Base-by-base conservation (phyloP, 257 asterid species). In the Euphrasia confusa region DNA sequence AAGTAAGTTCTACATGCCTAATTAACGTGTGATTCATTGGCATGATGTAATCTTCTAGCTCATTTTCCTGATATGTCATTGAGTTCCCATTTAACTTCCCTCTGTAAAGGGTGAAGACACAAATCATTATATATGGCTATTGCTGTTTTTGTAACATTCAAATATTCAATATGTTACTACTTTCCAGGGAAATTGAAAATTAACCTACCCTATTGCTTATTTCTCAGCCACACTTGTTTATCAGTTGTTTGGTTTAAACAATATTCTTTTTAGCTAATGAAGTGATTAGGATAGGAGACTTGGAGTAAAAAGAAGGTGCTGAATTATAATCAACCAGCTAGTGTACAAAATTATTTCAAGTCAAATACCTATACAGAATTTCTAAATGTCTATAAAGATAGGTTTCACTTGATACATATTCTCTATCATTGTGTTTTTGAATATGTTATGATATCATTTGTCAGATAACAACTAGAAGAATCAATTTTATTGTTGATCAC, bases 381-480 rank as follows among this genome's bases (percentile, higher is more conserved):
- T 73, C 63, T 53, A 40, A 39, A 72, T 71, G 61, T 65, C 21
- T 50, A 56, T 42, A 54, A 64, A 69, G 45, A 63, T 69, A 47
- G 55, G 59, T 60, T 63, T 58, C 70, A 24, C 60, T 57, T 64
- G 28, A 44, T 58, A 47, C 33, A 53, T 49, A 49, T 70, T 65
- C 42, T 58, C 26, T 67, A 47, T 9, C 58, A 63, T 15, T 58
- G 42, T 68, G 35, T 67, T 64, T 21, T 13, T 33, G 60, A 54
- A 73, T 66, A 65, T 61, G 40, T 73, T 21, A 60, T 66, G 48
- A 55, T 62, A 42, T 62, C 56, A 67, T 69, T 77, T 78, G 61
- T 71, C 93, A 93, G 99, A 79, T 93, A 70, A 93, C 99, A 33
- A 84, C 96, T 11, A 83, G 89, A 74, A 87, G 96, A 80, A 73